Conservation (phyloP, 164 flowering plant genomes). For the Aristolochia californica region DNA sequence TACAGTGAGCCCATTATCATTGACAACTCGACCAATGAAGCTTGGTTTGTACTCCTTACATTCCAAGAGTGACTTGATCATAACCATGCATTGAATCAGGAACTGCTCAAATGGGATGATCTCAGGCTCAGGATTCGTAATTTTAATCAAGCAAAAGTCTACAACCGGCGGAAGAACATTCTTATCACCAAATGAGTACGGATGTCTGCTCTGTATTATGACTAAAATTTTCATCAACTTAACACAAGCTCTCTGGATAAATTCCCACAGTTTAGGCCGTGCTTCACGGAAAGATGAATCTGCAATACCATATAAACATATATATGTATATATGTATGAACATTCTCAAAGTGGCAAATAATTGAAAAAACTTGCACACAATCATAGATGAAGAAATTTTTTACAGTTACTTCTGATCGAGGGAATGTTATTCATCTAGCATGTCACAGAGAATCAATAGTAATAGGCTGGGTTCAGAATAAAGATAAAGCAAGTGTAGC, state of each 20-base stretch:
- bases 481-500: no score
- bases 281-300: slow-evolving; percentile 60
- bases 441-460: no score
- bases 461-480: no score
- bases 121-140: slow-evolving; percentile 57
- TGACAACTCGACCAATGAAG: slow-evolving; percentile 72
- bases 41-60: slow-evolving; percentile 85
- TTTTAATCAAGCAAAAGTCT: slow-evolving; percentile 74
- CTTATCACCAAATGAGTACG: slow-evolving; percentile 86
- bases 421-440: no score
- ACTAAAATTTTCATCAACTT: slow-evolving; percentile 82
- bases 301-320: slow-evolving; percentile 20
- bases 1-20: slow-evolving; percentile 49
- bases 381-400: background rate
- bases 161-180: slow-evolving; percentile 57
- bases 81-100: slow-evolving; percentile 83
- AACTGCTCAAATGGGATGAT: slow-evolving; percentile 56
- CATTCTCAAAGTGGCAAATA: background rate
- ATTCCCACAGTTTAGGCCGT: slow-evolving; percentile 55
- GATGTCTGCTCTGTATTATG: slow-evolving; percentile 71
- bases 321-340: background rate
- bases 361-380: background rate
- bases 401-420: no score
- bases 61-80: slow-evolving; percentile 74
- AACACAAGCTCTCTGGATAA: slow-evolving; percentile 52